These are phyloP conservation scores for Thymus mandschuricus DNA, from an alignment of 257 asterid species.

Conservation along the genomic window DNA sequence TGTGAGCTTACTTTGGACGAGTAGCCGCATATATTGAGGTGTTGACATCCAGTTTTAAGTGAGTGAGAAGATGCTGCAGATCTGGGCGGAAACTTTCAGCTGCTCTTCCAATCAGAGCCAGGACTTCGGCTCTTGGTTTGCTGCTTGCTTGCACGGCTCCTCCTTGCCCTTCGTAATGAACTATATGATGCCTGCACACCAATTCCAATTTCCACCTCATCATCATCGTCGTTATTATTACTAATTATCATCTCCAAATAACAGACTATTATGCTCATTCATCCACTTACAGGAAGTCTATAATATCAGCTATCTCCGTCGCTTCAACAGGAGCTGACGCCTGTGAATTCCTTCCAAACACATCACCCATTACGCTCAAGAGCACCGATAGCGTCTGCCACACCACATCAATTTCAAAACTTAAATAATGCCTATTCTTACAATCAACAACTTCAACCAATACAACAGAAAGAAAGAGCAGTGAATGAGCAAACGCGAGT, in stretches of 20 bases:
- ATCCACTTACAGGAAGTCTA: constrained; percentile 77
- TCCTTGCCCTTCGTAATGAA: constrained; percentile 93
- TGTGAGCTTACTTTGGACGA: constrained; percentile 66
- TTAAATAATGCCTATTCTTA: constrained; percentile 5
- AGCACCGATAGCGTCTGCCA: constrained; percentile 74
- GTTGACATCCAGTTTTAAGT: constrained; percentile 71
- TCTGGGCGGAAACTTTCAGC: constrained; percentile 86
- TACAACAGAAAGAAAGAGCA: background rate
- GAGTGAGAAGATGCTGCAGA: constrained; percentile 81
- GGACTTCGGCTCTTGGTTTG: constrained; percentile 81
- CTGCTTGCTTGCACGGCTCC: constrained; percentile 88
- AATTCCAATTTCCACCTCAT: background rate
- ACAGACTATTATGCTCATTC: background rate
- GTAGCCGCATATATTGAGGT: constrained; percentile 79
- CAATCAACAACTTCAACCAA: background rate
- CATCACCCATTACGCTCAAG: constrained; percentile 73
- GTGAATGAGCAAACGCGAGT: background rate
- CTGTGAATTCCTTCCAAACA: constrained; percentile 87
- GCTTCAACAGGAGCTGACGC: constrained; percentile 73
- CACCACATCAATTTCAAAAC: constrained; percentile 1
- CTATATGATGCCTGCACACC: constrained; percentile 73
- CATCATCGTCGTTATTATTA: too few species aligned
- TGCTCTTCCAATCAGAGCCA: constrained; percentile 77
- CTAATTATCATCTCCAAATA: background rate
- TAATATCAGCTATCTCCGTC: constrained; percentile 79